Evolutionary conservation across 352 stramenopile species (phyloP).

Genomic region (Phytophthora multivora): DNA sequence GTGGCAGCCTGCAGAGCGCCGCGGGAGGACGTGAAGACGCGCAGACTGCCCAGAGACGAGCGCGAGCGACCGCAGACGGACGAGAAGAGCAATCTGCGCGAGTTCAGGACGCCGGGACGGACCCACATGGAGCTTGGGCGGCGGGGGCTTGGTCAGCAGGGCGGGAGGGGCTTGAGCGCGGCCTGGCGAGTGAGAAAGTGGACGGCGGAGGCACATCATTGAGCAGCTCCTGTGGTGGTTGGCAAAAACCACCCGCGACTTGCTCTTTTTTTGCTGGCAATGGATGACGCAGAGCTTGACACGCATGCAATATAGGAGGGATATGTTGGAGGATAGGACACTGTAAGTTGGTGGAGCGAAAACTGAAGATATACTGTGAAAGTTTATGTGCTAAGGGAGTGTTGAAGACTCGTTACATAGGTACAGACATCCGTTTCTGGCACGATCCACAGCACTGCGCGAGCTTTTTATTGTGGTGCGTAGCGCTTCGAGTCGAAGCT

Average conservation of each 20-base stretch:
- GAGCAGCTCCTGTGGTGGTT: constrained; percentile 8
- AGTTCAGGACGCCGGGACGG: constrained; percentile 18
- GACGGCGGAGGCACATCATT: constrained; percentile 15
- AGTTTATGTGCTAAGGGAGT: constrained; percentile 9
- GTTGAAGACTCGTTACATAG: constrained; percentile 30
- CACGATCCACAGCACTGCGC: background rate
- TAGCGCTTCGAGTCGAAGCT: background rate
- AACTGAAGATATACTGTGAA: background rate
- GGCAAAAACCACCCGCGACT: constrained; percentile 26
- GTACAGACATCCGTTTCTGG: constrained; percentile 23
- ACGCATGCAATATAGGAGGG: background rate
- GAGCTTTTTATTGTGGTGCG: constrained; percentile 17
- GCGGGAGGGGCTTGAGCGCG: background rate
- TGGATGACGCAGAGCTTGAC: background rate
- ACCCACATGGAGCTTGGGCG: constrained; percentile 25
- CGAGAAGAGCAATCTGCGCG: constrained; percentile 33
- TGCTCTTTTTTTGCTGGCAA: constrained; percentile 10
- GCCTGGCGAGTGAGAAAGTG: constrained; percentile 25
- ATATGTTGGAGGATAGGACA: background rate
- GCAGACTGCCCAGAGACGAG: constrained; percentile 27
- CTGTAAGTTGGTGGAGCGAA: background rate
- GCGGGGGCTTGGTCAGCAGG: constrained; percentile 9
- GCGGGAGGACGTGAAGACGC: constrained; percentile 37
- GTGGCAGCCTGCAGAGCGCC: constrained; percentile 16
- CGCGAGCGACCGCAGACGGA: constrained; percentile 21